phyloP scores from a whole-genome alignment of 345 rosid species.

The Eucalyptus cloeziana region DNA sequence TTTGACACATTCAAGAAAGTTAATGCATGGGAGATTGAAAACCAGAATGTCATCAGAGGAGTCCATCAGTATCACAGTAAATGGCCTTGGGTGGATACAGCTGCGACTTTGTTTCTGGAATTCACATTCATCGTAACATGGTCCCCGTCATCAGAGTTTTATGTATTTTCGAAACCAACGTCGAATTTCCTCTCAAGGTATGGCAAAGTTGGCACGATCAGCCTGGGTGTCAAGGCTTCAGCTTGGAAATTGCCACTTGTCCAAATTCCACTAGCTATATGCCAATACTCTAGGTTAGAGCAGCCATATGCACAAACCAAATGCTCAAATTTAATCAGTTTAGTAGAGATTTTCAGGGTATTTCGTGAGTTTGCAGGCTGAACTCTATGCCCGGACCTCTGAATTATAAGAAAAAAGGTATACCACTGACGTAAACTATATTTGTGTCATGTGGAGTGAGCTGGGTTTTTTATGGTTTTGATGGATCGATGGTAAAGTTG shows the following conservation, averaged over 20 bases:
- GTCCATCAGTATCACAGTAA: not conserved
- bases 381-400: not conserved
- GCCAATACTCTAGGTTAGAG: not conserved
- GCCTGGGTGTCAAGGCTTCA: not conserved
- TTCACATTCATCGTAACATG: not conserved
- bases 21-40: not conserved
- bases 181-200: not conserved
- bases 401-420: not conserved
- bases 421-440: fast-evolving
- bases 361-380: not conserved
- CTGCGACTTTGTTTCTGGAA: not conserved
- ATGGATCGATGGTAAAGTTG: not conserved
- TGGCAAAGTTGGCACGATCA: not conserved
- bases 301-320: not conserved
- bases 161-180: not conserved
- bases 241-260: not conserved
- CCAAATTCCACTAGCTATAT: not conserved
- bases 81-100: not conserved
- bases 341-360: not conserved
- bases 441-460: not conserved
- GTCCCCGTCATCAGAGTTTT: no score
- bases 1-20: not conserved
- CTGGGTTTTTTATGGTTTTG: not conserved
- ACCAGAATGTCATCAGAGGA: not conserved
- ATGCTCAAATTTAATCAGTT: not conserved